Conservation (phyloP, 495 filamentous ascomycete species). For the Trichoderma orchidacearum region DNA sequence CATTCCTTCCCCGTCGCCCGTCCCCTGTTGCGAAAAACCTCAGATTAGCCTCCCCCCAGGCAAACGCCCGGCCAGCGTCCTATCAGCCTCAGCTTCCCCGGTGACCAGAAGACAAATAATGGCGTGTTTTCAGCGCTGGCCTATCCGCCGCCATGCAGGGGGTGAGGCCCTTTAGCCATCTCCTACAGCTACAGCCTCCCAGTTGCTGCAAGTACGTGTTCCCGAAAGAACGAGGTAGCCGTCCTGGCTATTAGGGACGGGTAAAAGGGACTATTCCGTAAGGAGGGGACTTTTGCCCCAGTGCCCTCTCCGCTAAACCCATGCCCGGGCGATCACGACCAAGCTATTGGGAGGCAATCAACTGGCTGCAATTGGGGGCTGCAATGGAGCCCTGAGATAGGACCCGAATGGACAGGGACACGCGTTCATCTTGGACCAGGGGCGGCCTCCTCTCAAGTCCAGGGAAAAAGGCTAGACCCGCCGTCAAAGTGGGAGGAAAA, state of each 20-base stretch:
- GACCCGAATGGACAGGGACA: not conserved
- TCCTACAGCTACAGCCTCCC: not conserved
- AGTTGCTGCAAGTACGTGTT: not conserved
- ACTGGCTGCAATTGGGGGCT: not conserved
- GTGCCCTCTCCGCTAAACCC: not conserved
- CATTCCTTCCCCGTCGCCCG: not conserved
- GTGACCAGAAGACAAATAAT: not conserved
- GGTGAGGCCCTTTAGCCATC: no score
- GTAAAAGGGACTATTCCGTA: not conserved
- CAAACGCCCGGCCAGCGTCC: not conserved
- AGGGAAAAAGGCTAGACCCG: not conserved
- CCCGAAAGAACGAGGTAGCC: not conserved
- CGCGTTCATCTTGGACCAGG: not conserved
- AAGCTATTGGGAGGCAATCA: not conserved
- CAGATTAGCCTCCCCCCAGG: not conserved
- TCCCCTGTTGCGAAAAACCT: not conserved
- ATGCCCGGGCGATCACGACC: not conserved
- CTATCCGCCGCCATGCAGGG: not conserved
- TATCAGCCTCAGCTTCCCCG: not conserved
- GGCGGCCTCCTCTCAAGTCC: no score
- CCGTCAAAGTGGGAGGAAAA: not conserved
- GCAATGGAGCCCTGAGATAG: not conserved
- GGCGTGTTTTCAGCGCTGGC: not conserved
- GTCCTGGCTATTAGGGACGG: not conserved
- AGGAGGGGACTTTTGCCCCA: not conserved